Evolutionary conservation across 495 filamentous ascomycete genomes (phyloP).

Genomic region (Jackrogersella multiformis): DNA sequence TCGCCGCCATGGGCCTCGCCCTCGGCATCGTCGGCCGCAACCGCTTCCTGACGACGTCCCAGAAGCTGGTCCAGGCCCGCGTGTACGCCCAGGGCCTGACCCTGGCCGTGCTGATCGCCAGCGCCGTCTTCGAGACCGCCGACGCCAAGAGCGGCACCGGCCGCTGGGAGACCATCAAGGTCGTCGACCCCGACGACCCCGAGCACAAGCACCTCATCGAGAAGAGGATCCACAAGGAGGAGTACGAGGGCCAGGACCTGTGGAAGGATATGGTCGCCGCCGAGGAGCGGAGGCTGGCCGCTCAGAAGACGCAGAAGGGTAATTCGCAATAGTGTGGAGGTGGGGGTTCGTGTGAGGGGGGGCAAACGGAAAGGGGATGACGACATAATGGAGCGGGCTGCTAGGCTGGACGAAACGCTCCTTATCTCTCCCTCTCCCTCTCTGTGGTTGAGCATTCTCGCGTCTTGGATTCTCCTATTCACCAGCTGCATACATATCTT

Average conservation of each 20-base stretch:
- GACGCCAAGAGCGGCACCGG: slow-evolving; percentile 81
- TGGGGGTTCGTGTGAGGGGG: neutral
- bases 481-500: slow-evolving; percentile 21
- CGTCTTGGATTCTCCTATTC: neutral
- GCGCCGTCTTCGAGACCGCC: slow-evolving; percentile 86
- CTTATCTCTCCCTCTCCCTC: too few species aligned
- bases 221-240: slow-evolving; percentile 76
- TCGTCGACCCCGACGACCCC: slow-evolving; percentile 75
- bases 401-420: neutral
- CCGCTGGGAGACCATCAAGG: slow-evolving; percentile 76
- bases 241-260: slow-evolving; percentile 80
- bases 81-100: slow-evolving; percentile 98
- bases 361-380: neutral
- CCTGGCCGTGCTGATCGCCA: slow-evolving; percentile 84
- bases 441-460: neutral
- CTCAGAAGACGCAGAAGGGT: slow-evolving; percentile 60
- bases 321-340: neutral
- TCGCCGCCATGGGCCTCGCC: slow-evolving; percentile 80
- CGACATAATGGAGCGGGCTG: neutral
- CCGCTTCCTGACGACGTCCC: slow-evolving; percentile 74
- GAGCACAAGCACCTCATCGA: slow-evolving; percentile 75
- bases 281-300: slow-evolving; percentile 73
- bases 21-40: slow-evolving; percentile 81
- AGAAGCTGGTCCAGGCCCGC: slow-evolving; percentile 97
- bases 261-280: slow-evolving; percentile 90